These are phyloP conservation scores for Cornus controversa DNA, from an alignment of 148 eudicot genomes.

Conservation along the genomic window DNA sequence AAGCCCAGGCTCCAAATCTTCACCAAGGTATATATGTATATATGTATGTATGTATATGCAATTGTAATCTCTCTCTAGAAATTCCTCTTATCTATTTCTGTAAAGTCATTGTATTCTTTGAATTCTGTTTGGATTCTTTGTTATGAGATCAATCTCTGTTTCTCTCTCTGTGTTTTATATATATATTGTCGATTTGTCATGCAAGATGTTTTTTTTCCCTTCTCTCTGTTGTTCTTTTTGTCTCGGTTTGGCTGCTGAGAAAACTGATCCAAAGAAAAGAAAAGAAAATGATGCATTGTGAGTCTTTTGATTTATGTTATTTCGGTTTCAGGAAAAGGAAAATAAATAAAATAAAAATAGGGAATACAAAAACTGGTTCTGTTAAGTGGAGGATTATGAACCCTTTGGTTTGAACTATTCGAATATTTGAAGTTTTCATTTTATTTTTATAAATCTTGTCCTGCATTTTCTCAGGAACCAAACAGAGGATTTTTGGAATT, in stretches of 20 bases:
- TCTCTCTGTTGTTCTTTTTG: not conserved
- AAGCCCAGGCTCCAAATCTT: constrained; percentile 42
- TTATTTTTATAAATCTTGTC: not conserved
- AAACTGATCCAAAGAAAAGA: not conserved
- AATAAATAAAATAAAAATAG: no score
- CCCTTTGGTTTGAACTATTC: not conserved
- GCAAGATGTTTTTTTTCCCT: not conserved
- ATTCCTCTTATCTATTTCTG: not conserved
- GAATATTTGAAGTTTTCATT: not conserved
- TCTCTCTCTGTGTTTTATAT: no score
- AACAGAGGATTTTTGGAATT: not conserved
- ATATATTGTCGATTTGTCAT: not conserved
- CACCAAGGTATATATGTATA: constrained; percentile 19
- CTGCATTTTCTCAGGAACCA: not conserved
- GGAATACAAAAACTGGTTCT: not conserved
- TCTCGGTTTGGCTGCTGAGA: not conserved
- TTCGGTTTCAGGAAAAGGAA: no score
- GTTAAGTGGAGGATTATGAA: not conserved
- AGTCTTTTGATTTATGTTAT: not conserved
- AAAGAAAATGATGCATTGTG: not conserved
- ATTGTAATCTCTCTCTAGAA: not conserved
- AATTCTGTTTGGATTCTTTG: not conserved
- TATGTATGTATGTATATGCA: not conserved
- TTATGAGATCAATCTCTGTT: no score
- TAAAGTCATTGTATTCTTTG: not conserved